phyloP scores from a whole-genome alignment of 2,329 filamentous ascomycete genomes.

The Hypoxylon rubiginosum region DNA sequence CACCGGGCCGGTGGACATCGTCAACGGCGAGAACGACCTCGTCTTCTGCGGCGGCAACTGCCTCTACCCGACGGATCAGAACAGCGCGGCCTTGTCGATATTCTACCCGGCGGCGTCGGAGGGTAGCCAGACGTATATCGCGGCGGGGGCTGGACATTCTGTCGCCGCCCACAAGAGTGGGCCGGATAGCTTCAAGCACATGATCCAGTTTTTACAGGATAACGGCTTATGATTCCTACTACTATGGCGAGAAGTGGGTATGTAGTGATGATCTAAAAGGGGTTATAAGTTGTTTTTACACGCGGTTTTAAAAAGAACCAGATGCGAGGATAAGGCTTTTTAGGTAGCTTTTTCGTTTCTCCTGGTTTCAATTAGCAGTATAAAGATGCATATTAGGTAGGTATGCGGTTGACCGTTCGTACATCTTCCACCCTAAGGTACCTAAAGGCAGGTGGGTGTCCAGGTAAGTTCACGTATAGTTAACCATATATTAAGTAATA shows the following conservation, averaged over 20 bases:
- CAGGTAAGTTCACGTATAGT: no score
- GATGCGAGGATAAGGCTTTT: not conserved
- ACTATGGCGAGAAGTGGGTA: not conserved
- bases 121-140: conserved; percentile 41
- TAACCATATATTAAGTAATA: no score
- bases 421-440: no score
- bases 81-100: conserved; percentile 19
- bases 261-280: not conserved
- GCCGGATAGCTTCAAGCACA: conserved; percentile 44
- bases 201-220: conserved; percentile 41
- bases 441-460: no score
- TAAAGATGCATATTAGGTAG: no score
- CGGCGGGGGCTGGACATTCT: conserved; percentile 37
- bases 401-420: no score
- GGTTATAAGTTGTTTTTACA: not conserved
- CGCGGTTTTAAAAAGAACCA: not conserved
- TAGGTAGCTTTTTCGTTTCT: no score
- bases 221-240: conserved; percentile 34
- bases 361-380: no score
- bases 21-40: conserved; percentile 45
- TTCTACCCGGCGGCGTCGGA: conserved; percentile 40
- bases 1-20: conserved; percentile 41
- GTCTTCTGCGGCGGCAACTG: conserved; percentile 45
- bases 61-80: conserved; percentile 41
- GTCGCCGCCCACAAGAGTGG: conserved; percentile 44